Evolutionary conservation across 805 yeast genomes (phyloP), one percentile per base, ranked within the genome.

Genomic region (Metschnikowia henanensis): DNA sequence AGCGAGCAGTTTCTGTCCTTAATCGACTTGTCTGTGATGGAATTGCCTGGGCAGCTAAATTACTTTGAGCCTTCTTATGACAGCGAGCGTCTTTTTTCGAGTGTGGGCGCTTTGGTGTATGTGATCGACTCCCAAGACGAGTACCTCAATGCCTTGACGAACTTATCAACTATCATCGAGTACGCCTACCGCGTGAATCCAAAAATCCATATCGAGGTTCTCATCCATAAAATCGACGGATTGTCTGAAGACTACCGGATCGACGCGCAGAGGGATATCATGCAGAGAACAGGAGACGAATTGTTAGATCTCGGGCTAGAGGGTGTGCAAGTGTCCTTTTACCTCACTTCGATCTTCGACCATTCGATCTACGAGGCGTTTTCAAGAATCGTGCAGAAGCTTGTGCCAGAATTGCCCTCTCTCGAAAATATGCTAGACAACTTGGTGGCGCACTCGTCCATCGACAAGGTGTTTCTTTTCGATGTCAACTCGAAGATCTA

Each of bases 61-160:
- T 80, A 88, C 56, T 87, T 89, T 60, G 96, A 90, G 55, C 94
- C 95, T 3, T 77, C 82, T 26, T 83, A 84, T 54, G 96, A 89
- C 56, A 80, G 87, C 19, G 90, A 83, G 49, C 73, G 83, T 48
- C 65, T 91, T 21, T 91, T 92, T 58, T 74, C 83, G 33, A 81
- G 84, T 34, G 89, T 90, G 12, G 96, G 96, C 16, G 94, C 97
- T 0, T 72, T 94, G 22, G 94, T 94, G 2, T 94, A 94, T 59
- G 97, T 94, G 31, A 90, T 94, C 49, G 99, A 94, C 65, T 80
- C 91, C 9, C 97, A 90, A 62, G 98, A 92, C 68, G 99, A 94
- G 62, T 94, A 94, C 64, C 68, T 91, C 52, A 85, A 89, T 63
- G 96, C 98, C 0, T 74, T 94, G 36, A 89, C 95, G 21, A 91